A percentile compares a stretch with the other conserved stretches of the same genome.
Conservation (phyloP, 2,329 filamentous ascomycete genomes). For the Hortaea werneckii region DNA sequence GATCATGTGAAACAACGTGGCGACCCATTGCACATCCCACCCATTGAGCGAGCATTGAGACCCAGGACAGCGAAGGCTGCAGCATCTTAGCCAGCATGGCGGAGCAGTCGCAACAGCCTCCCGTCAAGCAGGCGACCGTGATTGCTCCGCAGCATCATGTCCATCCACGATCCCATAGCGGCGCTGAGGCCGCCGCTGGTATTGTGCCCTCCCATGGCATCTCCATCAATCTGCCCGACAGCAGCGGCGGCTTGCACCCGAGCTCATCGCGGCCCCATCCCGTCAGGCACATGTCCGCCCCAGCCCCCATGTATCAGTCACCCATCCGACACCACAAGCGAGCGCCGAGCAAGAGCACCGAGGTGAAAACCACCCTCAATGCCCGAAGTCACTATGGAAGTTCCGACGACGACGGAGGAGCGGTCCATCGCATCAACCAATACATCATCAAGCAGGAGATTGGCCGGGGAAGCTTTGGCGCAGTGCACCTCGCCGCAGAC, state of each 20-base stretch:
- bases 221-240: slow-evolving; percentile 34
- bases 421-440: slow-evolving; percentile 85
- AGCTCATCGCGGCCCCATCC: slow-evolving; percentile 19
- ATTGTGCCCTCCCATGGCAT: slow-evolving; percentile 36
- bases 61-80: no score
- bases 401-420: slow-evolving; percentile 69
- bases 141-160: not conserved
- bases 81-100: no score
- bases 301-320: slow-evolving; percentile 49
- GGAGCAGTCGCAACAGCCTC: no score
- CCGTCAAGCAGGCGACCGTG: no score
- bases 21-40: no score
- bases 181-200: slow-evolving; percentile 17
- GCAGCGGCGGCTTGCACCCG: slow-evolving; percentile 21
- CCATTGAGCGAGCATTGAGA: no score
- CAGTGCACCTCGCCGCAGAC: slow-evolving; percentile 81
- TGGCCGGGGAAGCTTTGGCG: slow-evolving; percentile 88
- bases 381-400: slow-evolving; percentile 78
- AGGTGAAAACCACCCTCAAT: slow-evolving; percentile 81
- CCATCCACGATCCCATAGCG: slow-evolving; percentile 4
- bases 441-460: slow-evolving; percentile 93
- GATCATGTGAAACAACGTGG: no score
- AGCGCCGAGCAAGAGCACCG: slow-evolving; percentile 48
- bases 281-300: slow-evolving; percentile 41
- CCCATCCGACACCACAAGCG: slow-evolving; percentile 57